Percentiles rank a stretch among this genome's conserved stretches.
phyloP scores from a whole-genome alignment of 2,329 filamentous ascomycete species.

The Sporothrix brasiliensis region DNA sequence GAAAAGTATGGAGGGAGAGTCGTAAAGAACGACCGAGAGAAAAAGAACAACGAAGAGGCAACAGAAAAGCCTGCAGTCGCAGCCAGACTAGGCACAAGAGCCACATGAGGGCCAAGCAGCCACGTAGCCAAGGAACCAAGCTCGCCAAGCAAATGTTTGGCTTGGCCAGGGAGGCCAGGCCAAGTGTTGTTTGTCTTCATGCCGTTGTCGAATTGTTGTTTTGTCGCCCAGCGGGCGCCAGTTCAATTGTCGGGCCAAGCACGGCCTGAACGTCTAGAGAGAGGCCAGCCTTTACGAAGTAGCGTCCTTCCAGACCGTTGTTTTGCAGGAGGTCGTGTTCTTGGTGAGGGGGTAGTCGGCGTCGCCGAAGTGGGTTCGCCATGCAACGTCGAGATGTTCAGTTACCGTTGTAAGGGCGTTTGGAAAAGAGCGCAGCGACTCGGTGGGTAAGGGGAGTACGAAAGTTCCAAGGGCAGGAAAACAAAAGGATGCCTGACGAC shows the following conservation, averaged over 20 bases:
- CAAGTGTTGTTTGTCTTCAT: neutral
- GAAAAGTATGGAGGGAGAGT: neutral
- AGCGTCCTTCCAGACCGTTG: neutral
- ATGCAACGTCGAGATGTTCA: neutral
- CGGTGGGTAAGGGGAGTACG: constrained; percentile 11
- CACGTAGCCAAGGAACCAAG: neutral
- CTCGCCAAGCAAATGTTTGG: neutral
- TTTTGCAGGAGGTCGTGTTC: neutral
- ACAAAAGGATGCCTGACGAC: neutral
- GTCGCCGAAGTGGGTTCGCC: constrained; percentile 3
- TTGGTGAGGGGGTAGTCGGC: constrained; percentile 10
- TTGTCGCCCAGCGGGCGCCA: neutral
- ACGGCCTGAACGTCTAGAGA: neutral
- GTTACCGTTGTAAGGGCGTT: neutral
- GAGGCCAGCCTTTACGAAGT: constrained; percentile 3
- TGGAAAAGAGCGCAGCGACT: neutral
- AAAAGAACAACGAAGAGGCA: neutral
- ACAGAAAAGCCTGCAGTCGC: neutral
- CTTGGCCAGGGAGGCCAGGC: neutral
- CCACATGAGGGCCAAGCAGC: neutral
- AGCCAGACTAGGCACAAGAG: neutral
- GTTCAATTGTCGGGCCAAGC: neutral
- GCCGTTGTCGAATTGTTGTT: no score
- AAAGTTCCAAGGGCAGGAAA: neutral
- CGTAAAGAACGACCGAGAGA: neutral